phyloP scores from a whole-genome alignment of 345 rosid genomes.

The Populus ilicifolia region DNA sequence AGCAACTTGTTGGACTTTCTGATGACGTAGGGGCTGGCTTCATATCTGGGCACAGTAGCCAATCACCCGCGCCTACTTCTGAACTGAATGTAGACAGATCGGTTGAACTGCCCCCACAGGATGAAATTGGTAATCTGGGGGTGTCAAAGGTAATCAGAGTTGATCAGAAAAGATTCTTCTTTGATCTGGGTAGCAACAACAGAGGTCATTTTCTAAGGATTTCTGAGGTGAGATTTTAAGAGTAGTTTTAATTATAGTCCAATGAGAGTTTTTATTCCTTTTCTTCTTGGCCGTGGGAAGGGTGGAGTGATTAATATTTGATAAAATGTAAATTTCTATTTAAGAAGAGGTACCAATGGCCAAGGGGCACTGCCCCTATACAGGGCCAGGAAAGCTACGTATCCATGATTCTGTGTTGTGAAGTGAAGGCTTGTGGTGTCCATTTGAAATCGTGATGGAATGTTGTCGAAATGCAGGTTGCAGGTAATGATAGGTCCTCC shows the following conservation, averaged over 20 bases:
- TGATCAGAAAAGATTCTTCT: constrained; percentile 92
- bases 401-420: background rate
- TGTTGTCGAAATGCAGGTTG: constrained; percentile 57
- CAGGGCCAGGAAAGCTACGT: background rate
- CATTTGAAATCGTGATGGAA: background rate
- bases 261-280: background rate
- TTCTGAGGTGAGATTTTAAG: constrained; percentile 60
- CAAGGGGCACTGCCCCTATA: background rate
- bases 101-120: constrained; percentile 63
- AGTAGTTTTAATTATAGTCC: background rate
- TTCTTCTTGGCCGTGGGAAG: background rate
- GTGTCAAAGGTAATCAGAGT: constrained; percentile 84
- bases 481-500: constrained; percentile 90
- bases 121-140: constrained; percentile 57
- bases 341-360: too few species aligned
- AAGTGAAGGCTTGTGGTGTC: background rate
- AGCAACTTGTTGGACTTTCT: constrained; percentile 79
- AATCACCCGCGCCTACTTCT: constrained; percentile 52
- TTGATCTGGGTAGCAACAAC: constrained; percentile 91
- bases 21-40: constrained; percentile 99
- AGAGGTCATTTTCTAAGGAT: constrained; percentile 94
- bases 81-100: constrained; percentile 69
- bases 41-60: constrained; percentile 86
- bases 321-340: too few species aligned
- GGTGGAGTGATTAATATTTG: too few species aligned